phyloP scores from a whole-genome alignment of 2,329 filamentous ascomycete species.

The Ophiocordyceps robertsii region DNA sequence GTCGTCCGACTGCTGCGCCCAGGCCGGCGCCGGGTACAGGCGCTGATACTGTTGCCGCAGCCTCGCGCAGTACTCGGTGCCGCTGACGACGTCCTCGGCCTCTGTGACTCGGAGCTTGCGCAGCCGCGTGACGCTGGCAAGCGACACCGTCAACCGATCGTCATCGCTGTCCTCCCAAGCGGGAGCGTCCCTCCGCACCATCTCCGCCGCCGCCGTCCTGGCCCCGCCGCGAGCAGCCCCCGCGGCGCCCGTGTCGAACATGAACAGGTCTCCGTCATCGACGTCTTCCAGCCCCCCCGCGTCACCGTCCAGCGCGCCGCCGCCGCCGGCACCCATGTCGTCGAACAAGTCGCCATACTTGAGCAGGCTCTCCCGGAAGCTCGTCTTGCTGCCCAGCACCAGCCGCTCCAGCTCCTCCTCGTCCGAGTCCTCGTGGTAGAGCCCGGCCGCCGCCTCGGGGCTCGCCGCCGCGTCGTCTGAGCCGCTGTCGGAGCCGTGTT shows the following conservation, averaged over 20 bases:
- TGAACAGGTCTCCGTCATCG: constrained; percentile 74
- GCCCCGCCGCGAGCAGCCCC: constrained; percentile 7
- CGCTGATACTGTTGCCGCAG: constrained; percentile 64
- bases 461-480: constrained; percentile 13
- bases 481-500: constrained; percentile 13
- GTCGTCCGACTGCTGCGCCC: constrained; percentile 39
- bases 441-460: constrained; percentile 12
- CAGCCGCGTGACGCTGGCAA: constrained; percentile 61
- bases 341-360: constrained; percentile 10
- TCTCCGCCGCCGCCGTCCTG: not conserved
- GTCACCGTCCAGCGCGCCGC: constrained; percentile 23
- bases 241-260: constrained; percentile 56
- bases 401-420: constrained; percentile 79
- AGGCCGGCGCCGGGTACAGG: constrained; percentile 45
- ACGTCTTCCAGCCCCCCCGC: constrained; percentile 42
- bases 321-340: constrained; percentile 28
- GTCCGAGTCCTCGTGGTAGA: constrained; percentile 59
- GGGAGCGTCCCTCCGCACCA: constrained; percentile 27
- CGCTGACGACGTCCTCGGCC: constrained; percentile 73
- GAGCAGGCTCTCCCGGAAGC: constrained; percentile 65
- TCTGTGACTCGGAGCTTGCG: constrained; percentile 73
- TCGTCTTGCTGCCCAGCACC: constrained; percentile 77
- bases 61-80: constrained; percentile 71
- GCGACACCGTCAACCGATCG: constrained; percentile 70
- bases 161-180: constrained; percentile 96